phyloP scores from a whole-genome alignment of 2,329 filamentous ascomycete species.

The Rhinocladiella mackenziei region DNA sequence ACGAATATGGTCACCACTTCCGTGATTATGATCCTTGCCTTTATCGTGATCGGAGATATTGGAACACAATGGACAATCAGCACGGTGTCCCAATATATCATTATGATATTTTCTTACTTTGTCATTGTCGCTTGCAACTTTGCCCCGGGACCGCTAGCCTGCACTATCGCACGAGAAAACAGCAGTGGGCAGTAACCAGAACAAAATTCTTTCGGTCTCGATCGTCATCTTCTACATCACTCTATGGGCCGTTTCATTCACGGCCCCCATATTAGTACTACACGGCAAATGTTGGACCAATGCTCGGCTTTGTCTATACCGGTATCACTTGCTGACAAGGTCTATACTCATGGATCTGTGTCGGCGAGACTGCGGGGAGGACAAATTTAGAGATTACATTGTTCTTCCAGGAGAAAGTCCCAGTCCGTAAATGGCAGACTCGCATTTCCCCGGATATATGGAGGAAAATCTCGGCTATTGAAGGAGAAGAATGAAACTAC shows the following conservation, averaged over 20 bases:
- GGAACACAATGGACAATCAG: slow-evolving; percentile 36
- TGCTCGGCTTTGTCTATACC: background rate
- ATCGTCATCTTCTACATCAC: background rate
- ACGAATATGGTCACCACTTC: slow-evolving; percentile 40
- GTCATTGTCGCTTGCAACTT: slow-evolving; percentile 36
- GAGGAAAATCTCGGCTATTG: no score
- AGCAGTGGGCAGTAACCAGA: background rate
- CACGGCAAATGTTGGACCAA: background rate
- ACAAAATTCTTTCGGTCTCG: background rate
- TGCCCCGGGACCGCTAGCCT: background rate
- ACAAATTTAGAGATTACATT: background rate
- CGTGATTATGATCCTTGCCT: slow-evolving; percentile 39
- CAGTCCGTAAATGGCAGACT: background rate
- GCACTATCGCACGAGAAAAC: background rate
- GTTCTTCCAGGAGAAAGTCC: background rate
- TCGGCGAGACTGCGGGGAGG: background rate
- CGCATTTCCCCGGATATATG: background rate
- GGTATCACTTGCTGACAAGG: background rate
- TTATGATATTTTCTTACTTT: slow-evolving; percentile 43
- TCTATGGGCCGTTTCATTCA: background rate
- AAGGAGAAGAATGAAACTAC: no score
- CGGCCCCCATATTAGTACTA: background rate
- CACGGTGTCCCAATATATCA: slow-evolving; percentile 32
- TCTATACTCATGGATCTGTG: background rate
- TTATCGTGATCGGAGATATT: slow-evolving; percentile 43